Conservation (phyloP, 495 filamentous ascomycete species). For the Filosporella fistucella region DNA sequence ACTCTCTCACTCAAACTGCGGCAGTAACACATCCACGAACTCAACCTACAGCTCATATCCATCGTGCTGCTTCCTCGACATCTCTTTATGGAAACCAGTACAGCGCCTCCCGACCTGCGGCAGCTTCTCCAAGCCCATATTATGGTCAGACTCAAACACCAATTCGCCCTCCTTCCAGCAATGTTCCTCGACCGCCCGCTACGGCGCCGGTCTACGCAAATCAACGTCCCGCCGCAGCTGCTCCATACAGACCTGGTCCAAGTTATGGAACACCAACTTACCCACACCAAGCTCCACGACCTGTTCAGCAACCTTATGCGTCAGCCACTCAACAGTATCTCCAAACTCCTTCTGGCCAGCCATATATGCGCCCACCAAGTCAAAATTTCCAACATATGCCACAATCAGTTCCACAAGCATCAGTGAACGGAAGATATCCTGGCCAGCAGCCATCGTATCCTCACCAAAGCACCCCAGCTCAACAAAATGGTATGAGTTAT, state of each 20-base stretch:
- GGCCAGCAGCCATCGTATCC: conserved; percentile 7
- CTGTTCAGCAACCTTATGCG: conserved; percentile 15
- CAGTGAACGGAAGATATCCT: conserved; percentile 22
- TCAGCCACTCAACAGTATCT: conserved; percentile 14
- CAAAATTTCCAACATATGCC: conserved; percentile 19
- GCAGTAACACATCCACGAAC: background rate
- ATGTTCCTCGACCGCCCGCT: conserved; percentile 16
- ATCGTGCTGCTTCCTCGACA: conserved; percentile 16
- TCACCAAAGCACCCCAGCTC: conserved; percentile 13
- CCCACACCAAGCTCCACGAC: conserved; percentile 16
- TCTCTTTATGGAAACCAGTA: conserved; percentile 26
- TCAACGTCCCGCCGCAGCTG: conserved; percentile 16
- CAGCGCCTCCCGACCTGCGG: conserved; percentile 2
- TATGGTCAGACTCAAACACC: conserved; percentile 19
- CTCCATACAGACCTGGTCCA: conserved; percentile 17
- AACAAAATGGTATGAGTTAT: conserved; percentile 21
- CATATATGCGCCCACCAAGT: conserved; percentile 14
- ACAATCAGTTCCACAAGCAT: conserved; percentile 8
- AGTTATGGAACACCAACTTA: conserved; percentile 15
- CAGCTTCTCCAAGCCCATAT: conserved; percentile 13
- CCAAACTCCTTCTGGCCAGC: conserved; percentile 7
- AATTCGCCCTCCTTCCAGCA: conserved; percentile 11
- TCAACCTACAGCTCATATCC: conserved; percentile 8
- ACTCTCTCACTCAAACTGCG: conserved; percentile 8
- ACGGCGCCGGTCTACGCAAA: conserved; percentile 16